Evolutionary conservation across 2,329 filamentous ascomycete genomes (phyloP).

Genomic region (Fusarium poae): DNA sequence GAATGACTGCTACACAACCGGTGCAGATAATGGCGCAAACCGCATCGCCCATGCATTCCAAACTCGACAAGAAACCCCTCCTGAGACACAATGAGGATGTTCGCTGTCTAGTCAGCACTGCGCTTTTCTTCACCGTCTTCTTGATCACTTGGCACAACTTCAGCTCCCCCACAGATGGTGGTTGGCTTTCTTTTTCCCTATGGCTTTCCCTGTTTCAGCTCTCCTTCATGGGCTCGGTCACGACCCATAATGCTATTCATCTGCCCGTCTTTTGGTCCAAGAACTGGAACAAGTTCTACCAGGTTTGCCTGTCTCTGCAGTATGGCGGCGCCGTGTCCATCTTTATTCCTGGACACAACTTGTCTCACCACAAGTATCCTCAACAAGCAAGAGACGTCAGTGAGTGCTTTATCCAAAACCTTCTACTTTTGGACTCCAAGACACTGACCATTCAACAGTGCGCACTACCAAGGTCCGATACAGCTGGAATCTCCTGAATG

Average conservation of each 20-base stretch:
- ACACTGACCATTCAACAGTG: slow-evolving; percentile 12
- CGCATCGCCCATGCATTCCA: slow-evolving; percentile 1
- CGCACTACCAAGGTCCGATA: slow-evolving; percentile 30
- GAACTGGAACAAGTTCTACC: slow-evolving; percentile 32
- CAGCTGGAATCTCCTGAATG: slow-evolving; percentile 29
- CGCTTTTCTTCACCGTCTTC: slow-evolving; percentile 26
- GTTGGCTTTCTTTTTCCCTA: slow-evolving; percentile 13
- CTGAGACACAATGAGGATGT: slow-evolving; percentile 23
- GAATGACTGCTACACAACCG: slow-evolving; percentile 3
- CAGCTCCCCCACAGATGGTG: slow-evolving; percentile 11
- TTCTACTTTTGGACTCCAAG: too few species aligned
- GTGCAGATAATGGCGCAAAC: background rate
- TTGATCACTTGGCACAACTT: slow-evolving; percentile 22
- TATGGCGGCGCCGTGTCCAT: slow-evolving; percentile 25
- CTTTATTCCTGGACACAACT: slow-evolving; percentile 25
- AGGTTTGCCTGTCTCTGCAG: slow-evolving; percentile 28
- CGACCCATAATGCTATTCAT: slow-evolving; percentile 28
- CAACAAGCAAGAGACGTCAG: slow-evolving; percentile 29
- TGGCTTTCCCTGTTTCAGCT: slow-evolving; percentile 27
- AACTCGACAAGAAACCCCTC: background rate
- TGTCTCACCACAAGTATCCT: slow-evolving; percentile 32
- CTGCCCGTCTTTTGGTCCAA: slow-evolving; percentile 19
- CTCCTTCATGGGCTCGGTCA: slow-evolving; percentile 25
- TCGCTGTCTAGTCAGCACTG: slow-evolving; percentile 21
- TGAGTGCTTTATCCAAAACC: slow-evolving; percentile 4